Evolutionary conservation across 1,284 basidiomycete species (phyloP), one percentile per base, ranked within the genome.

Genomic region (Omphalotus olearius): DNA sequence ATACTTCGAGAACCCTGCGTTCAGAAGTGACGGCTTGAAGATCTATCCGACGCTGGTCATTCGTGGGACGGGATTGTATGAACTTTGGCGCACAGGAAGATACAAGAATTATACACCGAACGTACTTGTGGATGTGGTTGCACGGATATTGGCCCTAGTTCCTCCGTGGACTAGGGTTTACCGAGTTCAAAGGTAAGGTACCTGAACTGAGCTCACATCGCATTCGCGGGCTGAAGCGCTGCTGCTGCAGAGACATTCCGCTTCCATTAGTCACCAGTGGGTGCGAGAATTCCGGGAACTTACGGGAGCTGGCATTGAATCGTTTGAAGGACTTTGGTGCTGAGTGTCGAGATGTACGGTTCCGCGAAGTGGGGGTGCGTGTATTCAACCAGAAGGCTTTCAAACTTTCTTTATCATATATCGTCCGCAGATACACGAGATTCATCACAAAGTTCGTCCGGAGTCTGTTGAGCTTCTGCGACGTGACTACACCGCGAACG

Each of bases 31-130:
- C 64, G 97, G 97, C 1, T 76, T 99, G 55, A 99, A 99, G 70
- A 93, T 99, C 46, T 99, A 99, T 70, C 97, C 97, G 10, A 98
- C 97, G 0, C 75, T 99, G 47, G 97, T 99, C 52, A 99, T 99
- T 66, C 84, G 97, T 36, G 97, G 97, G 6, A 99, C 97, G 0
- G 97, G 97, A 10, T 71, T 99, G 51, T 98, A 98, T 66, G 95
- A 98, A 68, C 79, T 98, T 6, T 98, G 95, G 95, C 74, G 93
- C 57, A 97, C 95, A 20, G 95, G 94, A 20, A 80, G 92, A 62
- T 99, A 99, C 74, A 98, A 97, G 72, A 99, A 99, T 67, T 99
- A 99, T 68, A 98, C 96, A 2, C 93, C 97, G 2, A 98, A 98
- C 63, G 93, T 98, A 23, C 77, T 99, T 40, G 94, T 99, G 35